Evolutionary conservation across 2,329 filamentous ascomycete species (phyloP), one percentile per base, ranked within the genome.

Genomic region (Ophiostoma novo-ulmi): DNA sequence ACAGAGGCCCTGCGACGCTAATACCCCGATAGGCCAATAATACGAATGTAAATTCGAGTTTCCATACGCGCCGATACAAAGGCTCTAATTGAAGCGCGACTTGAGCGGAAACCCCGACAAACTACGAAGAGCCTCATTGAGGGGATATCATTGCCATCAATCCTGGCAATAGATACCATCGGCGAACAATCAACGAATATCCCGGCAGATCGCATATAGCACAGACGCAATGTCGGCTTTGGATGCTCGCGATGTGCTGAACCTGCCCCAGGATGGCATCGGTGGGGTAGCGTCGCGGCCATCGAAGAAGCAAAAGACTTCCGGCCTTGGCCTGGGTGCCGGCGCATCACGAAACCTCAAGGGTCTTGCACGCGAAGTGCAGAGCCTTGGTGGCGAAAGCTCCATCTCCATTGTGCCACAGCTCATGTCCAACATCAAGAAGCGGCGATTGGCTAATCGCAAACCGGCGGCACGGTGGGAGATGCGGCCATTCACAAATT

Each of bases 211-310:
- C 11, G n/a, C 22, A 14, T 22, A 67, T n/a, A 63, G 38, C 7
- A 13, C 20, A 22, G 13, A 22, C 64, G 41, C 38, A 3, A 83
- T 76, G 74, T 92, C 92, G 89, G 85, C 89, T 73, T 90, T 89
- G 79, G 93, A 97, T 84, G 88, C 96, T 75, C 92, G 91, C 82
- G 93, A 97, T 79, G 92, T 97, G 78, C 88, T 97, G 77, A 92
- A 94, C 79, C 84, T 97, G 78, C 89, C 90, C 68, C 82, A 88
- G 75, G 89, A 88, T 41, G 80, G 82, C 72, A 76, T 81, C 68
- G 76, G 63, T n/a, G 68, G 64, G 7, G 81, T 68, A 81, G 69
- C 83, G 70, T 65, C 63, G 20, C 82, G 89, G 73, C 87, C 89
- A 58, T 81, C 86, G 63, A 96, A 95, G 82, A 94, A 94, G 78